These are phyloP conservation scores for Suillus spraguei DNA, from an alignment of 768 basidiomycete species.

Conservation along the genomic window DNA sequence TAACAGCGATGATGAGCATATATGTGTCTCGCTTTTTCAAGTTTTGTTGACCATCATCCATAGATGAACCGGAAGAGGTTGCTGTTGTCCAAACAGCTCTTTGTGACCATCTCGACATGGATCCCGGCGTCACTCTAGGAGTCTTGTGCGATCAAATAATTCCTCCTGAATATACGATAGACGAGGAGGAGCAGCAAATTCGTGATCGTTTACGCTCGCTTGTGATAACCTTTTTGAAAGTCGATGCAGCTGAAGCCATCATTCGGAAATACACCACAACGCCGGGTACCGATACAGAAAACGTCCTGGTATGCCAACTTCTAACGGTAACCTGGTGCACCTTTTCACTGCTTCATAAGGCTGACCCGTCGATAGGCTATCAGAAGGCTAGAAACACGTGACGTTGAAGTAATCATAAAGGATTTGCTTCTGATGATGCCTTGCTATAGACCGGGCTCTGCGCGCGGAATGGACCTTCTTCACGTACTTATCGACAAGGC, in stretches of 20 bases:
- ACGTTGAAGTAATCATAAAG: conserved; percentile 51
- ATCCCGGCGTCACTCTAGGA: conserved; percentile 58
- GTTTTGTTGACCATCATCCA: conserved; percentile 7
- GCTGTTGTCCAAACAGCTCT: conserved; percentile 61
- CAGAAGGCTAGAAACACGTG: conserved; percentile 41
- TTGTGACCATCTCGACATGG: conserved; percentile 63
- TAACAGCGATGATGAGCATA: not conserved
- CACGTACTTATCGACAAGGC: conserved; percentile 42
- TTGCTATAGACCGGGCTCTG: conserved; percentile 40
- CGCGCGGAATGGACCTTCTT: conserved; percentile 43
- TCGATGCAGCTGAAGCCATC: conserved; percentile 50
- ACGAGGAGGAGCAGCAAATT: conserved; percentile 60
- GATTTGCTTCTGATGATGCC: conserved; percentile 54
- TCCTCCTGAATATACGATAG: conserved; percentile 49
- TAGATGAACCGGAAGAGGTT: conserved; percentile 71
- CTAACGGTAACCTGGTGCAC: conserved; percentile 43
- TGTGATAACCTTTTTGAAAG: conserved; percentile 61
- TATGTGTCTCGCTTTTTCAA: not conserved
- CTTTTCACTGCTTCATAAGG: not conserved
- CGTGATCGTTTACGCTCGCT: conserved; percentile 59
- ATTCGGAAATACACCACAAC: conserved; percentile 45
- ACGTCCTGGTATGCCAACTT: conserved; percentile 48
- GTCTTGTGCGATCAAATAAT: conserved; percentile 72
- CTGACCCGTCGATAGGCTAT: conserved; percentile 45
- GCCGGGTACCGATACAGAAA: conserved; percentile 47